A percentile compares a stretch with the other conserved stretches of the same genome.
Conservation (phyloP, 768 basidiomycete genomes). For the Mycena olivaceomarginata region DNA sequence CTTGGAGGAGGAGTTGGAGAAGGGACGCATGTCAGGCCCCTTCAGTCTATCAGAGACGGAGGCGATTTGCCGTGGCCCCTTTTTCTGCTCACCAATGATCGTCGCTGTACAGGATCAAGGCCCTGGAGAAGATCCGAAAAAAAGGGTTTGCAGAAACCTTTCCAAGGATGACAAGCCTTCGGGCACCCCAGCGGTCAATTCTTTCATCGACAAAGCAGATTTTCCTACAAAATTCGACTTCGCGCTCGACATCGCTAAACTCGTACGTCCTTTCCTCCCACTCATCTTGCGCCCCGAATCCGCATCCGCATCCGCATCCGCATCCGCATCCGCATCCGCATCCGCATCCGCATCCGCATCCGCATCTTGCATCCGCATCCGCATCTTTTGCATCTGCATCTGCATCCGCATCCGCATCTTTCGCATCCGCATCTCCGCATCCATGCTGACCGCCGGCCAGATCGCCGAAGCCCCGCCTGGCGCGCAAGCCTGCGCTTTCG, state of each 20-base stretch:
- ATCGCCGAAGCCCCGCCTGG: no score
- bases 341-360: no score
- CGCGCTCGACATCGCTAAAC: slow-evolving; percentile 32
- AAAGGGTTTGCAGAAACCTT: slow-evolving; percentile 46
- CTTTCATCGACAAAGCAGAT: slow-evolving; percentile 40
- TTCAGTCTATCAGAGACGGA: slow-evolving; percentile 48
- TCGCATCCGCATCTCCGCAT: no score
- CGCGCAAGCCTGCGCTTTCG: no score
- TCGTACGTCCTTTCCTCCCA: no score
- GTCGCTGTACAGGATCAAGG: slow-evolving; percentile 40
- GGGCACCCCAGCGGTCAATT: slow-evolving; percentile 38
- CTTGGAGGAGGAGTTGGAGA: slow-evolving; percentile 31
- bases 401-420: no score
- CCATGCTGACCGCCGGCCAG: no score
- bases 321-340: no score
- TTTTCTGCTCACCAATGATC: slow-evolving; percentile 50
- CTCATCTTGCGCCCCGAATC: no score
- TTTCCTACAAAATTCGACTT: slow-evolving; percentile 43
- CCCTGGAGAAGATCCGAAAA: slow-evolving; percentile 30
- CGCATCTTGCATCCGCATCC: no score
- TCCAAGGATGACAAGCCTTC: slow-evolving; percentile 39
- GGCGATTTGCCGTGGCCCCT: slow-evolving; percentile 49
- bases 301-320: no score
- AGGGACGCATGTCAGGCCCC: slow-evolving; percentile 39
- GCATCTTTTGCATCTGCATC: no score